Conservation (phyloP, 768 basidiomycete genomes). For the Termitomyces sp. region DNA sequence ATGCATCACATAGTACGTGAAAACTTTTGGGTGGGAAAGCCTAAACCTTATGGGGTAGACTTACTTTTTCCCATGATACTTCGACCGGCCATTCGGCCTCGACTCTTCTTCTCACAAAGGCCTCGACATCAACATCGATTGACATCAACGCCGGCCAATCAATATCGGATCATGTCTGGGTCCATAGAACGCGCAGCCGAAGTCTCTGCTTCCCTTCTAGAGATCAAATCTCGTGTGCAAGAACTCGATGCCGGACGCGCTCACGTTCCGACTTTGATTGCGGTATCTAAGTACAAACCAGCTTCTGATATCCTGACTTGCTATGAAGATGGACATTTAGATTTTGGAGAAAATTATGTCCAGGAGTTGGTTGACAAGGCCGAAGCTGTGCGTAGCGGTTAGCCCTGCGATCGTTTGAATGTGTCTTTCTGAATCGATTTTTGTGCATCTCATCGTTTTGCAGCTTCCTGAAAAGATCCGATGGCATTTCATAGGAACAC, state of each 20-base stretch:
- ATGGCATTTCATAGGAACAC: constrained; percentile 95
- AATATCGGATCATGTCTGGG: constrained; percentile 17
- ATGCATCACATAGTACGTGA: not conserved
- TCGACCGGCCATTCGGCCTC: constrained; percentile 1
- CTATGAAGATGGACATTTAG: constrained; percentile 73
- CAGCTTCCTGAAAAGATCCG: constrained; percentile 85
- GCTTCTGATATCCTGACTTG: constrained; percentile 81
- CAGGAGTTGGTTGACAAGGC: constrained; percentile 91
- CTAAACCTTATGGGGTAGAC: no score
- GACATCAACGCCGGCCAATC: not conserved
- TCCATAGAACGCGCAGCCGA: constrained; percentile 44
- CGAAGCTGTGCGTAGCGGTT: constrained; percentile 36
- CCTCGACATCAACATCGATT: not conserved
- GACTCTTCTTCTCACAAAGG: not conserved
- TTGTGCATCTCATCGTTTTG: not conserved
- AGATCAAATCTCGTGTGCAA: constrained; percentile 45
- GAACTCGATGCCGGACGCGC: constrained; percentile 16
- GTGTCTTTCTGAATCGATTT: not conserved
- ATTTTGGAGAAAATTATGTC: constrained; percentile 98
- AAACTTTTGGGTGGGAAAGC: not conserved
- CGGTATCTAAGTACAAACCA: constrained; percentile 93
- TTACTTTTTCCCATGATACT: constrained; percentile 8
- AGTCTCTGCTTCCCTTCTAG: constrained; percentile 45
- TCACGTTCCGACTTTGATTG: constrained; percentile 50
- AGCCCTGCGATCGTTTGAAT: not conserved